These are phyloP conservation scores for Suillus brevipes DNA, from an alignment of 768 basidiomycete species.

Conservation along the genomic window DNA sequence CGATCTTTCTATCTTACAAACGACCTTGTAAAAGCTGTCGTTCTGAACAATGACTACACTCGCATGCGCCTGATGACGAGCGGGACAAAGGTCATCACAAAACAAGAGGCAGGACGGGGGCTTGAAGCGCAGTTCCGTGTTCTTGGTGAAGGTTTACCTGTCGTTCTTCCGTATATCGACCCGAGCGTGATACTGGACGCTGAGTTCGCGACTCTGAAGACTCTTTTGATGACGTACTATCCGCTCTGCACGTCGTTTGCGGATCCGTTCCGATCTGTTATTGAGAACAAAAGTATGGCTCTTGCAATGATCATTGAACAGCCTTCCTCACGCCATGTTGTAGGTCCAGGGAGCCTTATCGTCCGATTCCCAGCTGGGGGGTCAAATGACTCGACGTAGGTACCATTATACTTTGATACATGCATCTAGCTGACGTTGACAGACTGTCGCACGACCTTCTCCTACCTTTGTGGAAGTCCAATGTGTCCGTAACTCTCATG, in stretches of 20 bases:
- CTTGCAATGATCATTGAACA: not conserved
- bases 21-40: conserved; percentile 76
- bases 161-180: conserved; percentile 81
- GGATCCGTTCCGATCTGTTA: conserved; percentile 54
- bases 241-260: conserved; percentile 68
- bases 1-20: conserved; percentile 90
- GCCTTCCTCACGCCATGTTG: not conserved
- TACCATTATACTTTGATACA: conserved; percentile 6
- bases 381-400: conserved; percentile 56
- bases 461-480: conserved; percentile 97
- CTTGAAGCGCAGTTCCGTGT: conserved; percentile 67
- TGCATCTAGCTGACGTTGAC: not conserved
- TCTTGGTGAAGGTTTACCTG: conserved; percentile 81
- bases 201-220: conserved; percentile 56
- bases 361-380: conserved; percentile 63
- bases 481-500: conserved; percentile 85
- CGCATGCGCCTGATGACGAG: conserved; percentile 85
- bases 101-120: conserved; percentile 77
- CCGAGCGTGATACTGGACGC: conserved; percentile 58
- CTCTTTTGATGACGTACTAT: conserved; percentile 77
- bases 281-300: conserved; percentile 57
- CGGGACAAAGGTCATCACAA: conserved; percentile 92
- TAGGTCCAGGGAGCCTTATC: conserved; percentile 73
- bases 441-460: conserved; percentile 78
- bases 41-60: conserved; percentile 79